Percentiles rank a stretch among this genome's conserved stretches.
These are phyloP conservation scores for Musa beccarii DNA, from an alignment of 176 grass and related monocot species.

Conservation along the genomic window DNA sequence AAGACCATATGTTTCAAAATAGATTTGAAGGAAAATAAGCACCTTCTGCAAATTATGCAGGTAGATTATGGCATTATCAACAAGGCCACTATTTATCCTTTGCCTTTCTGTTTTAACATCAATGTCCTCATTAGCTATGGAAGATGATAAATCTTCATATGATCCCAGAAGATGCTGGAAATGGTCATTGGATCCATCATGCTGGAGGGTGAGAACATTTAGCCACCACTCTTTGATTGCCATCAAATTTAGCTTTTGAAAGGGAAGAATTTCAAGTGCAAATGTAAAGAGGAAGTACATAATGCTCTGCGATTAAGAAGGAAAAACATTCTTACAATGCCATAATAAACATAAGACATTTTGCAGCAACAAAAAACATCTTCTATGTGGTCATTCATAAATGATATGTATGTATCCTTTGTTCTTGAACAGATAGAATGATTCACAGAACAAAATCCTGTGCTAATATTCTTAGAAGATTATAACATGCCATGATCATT, in stretches of 20 bases:
- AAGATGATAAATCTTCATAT: constrained; percentile 2
- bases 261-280: constrained; percentile 25
- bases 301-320: constrained; percentile 25
- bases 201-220: constrained; percentile 11
- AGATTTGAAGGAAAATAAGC: background rate
- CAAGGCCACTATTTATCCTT: constrained; percentile 30
- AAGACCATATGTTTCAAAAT: background rate
- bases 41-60: constrained; percentile 40
- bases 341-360: background rate
- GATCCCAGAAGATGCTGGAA: constrained; percentile 28
- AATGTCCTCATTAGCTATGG: constrained; percentile 33
- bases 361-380: no score
- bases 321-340: background rate
- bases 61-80: constrained; percentile 35
- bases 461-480: no score
- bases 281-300: constrained; percentile 36
- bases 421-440: no score
- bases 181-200: constrained; percentile 16
- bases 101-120: constrained; percentile 37
- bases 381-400: no score
- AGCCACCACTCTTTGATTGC: constrained; percentile 23
- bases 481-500: no score
- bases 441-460: no score
- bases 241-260: constrained; percentile 29
- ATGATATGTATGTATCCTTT: no score